These are phyloP conservation scores for Amanita muscaria DNA, from an alignment of 768 basidiomycete species.

Conservation along the genomic window DNA sequence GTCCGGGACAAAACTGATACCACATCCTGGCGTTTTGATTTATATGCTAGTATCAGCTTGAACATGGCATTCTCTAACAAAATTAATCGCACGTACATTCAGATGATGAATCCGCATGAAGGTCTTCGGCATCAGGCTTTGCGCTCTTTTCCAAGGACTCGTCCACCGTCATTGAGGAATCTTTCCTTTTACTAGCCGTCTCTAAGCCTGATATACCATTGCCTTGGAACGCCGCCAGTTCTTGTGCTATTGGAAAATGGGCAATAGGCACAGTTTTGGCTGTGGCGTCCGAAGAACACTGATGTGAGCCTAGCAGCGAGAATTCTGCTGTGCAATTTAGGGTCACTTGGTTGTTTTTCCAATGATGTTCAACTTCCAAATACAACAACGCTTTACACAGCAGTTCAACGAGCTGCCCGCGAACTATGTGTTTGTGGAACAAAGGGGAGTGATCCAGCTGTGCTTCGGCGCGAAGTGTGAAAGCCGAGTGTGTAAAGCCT, in stretches of 20 bases:
- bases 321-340: conserved; percentile 63
- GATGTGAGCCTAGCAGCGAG: conserved; percentile 67
- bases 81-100: conserved; percentile 19
- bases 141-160: conserved; percentile 57
- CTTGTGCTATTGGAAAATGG: conserved; percentile 11
- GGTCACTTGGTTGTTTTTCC: conserved; percentile 53
- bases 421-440: conserved; percentile 64
- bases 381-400: conserved; percentile 76
- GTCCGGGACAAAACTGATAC: conserved; percentile 13
- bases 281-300: conserved; percentile 49
- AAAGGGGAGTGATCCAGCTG: conserved; percentile 62
- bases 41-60: neutral
- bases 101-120: conserved; percentile 32
- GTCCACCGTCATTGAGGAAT: conserved; percentile 36
- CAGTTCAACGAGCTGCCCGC: conserved; percentile 76
- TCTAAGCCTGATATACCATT: conserved; percentile 17
- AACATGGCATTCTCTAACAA: neutral
- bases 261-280: conserved; percentile 9
- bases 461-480: conserved; percentile 67
- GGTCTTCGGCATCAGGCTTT: conserved; percentile 41
- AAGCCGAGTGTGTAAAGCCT: conserved; percentile 82
- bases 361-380: conserved; percentile 77
- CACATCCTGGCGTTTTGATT: conserved; percentile 9
- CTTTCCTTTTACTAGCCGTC: conserved; percentile 41
- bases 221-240: conserved; percentile 1